A percentile compares a stretch with the other conserved stretches of the same genome.
phyloP scores from a whole-genome alignment of 495 filamentous ascomycete genomes.

The Talaromyces adpressus region DNA sequence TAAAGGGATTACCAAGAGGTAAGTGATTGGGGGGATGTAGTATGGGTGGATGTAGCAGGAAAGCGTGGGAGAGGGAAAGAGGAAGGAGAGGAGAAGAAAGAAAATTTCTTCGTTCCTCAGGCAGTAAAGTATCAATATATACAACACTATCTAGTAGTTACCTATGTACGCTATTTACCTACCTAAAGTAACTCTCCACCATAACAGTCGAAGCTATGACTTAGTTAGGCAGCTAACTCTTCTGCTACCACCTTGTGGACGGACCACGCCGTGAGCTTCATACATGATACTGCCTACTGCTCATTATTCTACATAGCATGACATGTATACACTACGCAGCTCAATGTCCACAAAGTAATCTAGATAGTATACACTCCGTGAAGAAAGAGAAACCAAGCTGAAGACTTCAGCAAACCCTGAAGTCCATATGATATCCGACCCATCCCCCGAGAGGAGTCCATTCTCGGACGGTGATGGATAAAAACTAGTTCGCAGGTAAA shows the following conservation, averaged over 20 bases:
- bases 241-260: not conserved
- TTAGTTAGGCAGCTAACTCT: not conserved
- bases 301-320: not conserved
- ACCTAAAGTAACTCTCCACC: not conserved
- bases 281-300: not conserved
- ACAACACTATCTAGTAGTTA: not conserved
- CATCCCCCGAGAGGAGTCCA: not conserved
- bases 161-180: not conserved
- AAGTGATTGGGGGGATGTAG: not conserved
- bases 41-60: not conserved
- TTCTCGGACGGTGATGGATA: not conserved
- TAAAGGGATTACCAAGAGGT: conserved; percentile 1
- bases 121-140: not conserved
- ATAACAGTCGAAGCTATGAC: not conserved
- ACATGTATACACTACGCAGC: too few relatives aligned
- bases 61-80: conserved; percentile 8
- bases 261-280: not conserved
- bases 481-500: not conserved
- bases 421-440: not conserved
- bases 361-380: not conserved
- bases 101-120: conserved; percentile 6
- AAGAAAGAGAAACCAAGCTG: not conserved
- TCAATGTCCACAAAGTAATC: too few relatives aligned
- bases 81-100: conserved; percentile 10
- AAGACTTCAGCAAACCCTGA: not conserved